Base-by-base conservation (phyloP, 257 asterid species). In the Fraxinus americana region DNA sequence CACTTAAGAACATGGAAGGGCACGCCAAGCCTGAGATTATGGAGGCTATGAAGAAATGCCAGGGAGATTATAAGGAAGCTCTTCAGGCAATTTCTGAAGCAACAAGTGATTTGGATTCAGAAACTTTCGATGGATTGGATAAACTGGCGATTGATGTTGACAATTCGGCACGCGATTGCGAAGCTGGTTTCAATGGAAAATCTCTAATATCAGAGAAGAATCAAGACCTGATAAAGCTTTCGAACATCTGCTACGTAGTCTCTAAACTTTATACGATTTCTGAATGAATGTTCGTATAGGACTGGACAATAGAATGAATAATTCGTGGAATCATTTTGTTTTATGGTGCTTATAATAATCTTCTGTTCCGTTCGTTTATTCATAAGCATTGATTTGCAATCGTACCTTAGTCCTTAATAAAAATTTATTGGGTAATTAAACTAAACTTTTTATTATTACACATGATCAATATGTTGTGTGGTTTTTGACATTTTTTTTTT, bases 81-180 rank as follows among this genome's bases (percentile, higher is more conserved):
- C 17, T 74, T 12, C 57, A 10, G 30, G 65, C 23, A 12, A 70
- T 85, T n/a, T 7, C 1, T 1, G 45, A n/a, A 48, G 67, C 81
- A 71, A 65, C 81, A 5, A 32, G 43, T 72, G 54, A 87, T 71
- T 59, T 87, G 82, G 77, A 83, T 19, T 79, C 82, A 35, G 87
- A 85, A 7, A 39, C 82, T 45, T 81, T 70, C 29, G 61, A 29
- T 57, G 75, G 52, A 0, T 75, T 87, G 78, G 87, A 72, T 63
- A 5, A 38, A 0, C 21, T 29, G 34, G 61, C 91, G 0, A 34
- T 72, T 0, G 73, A 50, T 0, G 77, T 78, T 4, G 82, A 74
- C 25, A 21, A 74, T 4, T 2, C 12, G n/a, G 77, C 71, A 2
- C 30, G 70, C 29, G 45, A 70, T 14, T 87, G 89, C 83, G 65